These are phyloP conservation scores for Rhinocladiella similis DNA, from an alignment of 2,329 filamentous ascomycete genomes.

Conservation along the genomic window DNA sequence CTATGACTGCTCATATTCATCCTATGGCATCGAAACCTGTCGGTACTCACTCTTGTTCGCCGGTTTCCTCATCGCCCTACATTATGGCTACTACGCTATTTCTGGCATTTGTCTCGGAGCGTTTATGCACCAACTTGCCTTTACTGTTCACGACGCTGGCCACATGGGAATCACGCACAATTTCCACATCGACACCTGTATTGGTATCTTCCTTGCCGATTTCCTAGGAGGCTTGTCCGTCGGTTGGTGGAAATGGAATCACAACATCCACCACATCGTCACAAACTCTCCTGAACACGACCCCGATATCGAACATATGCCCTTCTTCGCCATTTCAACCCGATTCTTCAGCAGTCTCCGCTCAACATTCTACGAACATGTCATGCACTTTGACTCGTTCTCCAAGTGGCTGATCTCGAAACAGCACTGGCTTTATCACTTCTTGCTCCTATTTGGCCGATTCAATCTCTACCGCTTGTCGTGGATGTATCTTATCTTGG, in stretches of 20 bases:
- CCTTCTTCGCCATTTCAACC: conserved; percentile 84
- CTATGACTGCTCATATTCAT: conserved; percentile 79
- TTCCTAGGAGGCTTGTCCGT: conserved; percentile 86
- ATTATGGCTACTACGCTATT: conserved; percentile 64
- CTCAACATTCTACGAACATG: conserved; percentile 79
- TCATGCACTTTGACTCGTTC: conserved; percentile 76
- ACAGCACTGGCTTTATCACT: conserved; percentile 82
- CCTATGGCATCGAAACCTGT: conserved; percentile 72
- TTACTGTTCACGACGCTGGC: conserved; percentile 90
- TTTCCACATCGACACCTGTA: conserved; percentile 77
- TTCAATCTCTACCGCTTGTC: conserved; percentile 86
- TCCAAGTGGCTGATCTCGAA: conserved; percentile 70
- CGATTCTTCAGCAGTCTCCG: conserved; percentile 71
- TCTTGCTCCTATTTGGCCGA: conserved; percentile 74
- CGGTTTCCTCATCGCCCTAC: conserved; percentile 62
- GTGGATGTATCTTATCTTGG: conserved; percentile 72
- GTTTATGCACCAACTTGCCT: conserved; percentile 93
- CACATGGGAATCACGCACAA: conserved; percentile 97
- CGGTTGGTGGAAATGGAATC: conserved; percentile 96
- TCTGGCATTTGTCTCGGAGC: conserved; percentile 75
- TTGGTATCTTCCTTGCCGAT: conserved; percentile 88
- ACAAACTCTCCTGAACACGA: conserved; percentile 96
- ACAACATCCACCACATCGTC: conserved; percentile 96
- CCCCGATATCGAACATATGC: conserved; percentile 89
- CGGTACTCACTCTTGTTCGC: conserved; percentile 71